phyloP scores from a whole-genome alignment of 2,329 filamentous ascomycete species.

The Aspergillus brasiliensis region DNA sequence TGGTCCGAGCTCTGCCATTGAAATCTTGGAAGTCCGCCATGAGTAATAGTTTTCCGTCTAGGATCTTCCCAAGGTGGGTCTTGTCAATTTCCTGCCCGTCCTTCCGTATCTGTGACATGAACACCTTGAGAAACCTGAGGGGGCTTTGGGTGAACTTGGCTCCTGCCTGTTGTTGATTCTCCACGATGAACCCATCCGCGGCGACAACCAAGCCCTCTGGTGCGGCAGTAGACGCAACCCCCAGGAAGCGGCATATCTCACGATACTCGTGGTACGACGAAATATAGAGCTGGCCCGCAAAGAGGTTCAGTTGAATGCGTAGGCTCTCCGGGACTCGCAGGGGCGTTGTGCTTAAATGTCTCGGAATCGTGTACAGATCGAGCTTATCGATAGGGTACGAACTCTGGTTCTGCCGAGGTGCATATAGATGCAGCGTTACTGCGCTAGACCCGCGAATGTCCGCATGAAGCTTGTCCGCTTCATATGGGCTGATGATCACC shows the following conservation, averaged over 20 bases:
- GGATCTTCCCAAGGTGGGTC: slow-evolving; percentile 51
- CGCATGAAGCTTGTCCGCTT: slow-evolving; percentile 57
- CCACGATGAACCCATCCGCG: slow-evolving; percentile 28
- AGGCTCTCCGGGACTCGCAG: slow-evolving; percentile 30
- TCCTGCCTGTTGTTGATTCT: slow-evolving; percentile 18
- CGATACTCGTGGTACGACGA: slow-evolving; percentile 57
- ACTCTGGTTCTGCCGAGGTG: slow-evolving; percentile 47
- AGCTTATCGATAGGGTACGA: slow-evolving; percentile 50
- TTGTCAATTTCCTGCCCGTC: slow-evolving; percentile 43
- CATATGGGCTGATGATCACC: slow-evolving; percentile 63
- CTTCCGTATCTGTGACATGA: slow-evolving; percentile 39
- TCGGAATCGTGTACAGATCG: slow-evolving; percentile 46
- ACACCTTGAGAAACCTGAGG: slow-evolving; percentile 43
- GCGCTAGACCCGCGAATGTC: slow-evolving; percentile 37
- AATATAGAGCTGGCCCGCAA: slow-evolving; percentile 69
- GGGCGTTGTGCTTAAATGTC: slow-evolving; percentile 4
- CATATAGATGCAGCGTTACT: slow-evolving; percentile 55
- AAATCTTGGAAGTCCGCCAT: slow-evolving; percentile 12
- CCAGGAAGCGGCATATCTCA: slow-evolving; percentile 23
- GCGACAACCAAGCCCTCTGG: slow-evolving; percentile 28
- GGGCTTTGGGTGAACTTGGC: slow-evolving; percentile 42
- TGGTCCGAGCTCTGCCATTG: background rate
- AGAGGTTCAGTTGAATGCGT: slow-evolving; percentile 61
- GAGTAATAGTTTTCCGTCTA: slow-evolving; percentile 32
- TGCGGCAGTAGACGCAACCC: slow-evolving; percentile 21